Evolutionary conservation across 1,284 basidiomycete species (phyloP), one percentile per base, ranked within the genome.

Genomic region (Rhodotorula sp.): DNA sequence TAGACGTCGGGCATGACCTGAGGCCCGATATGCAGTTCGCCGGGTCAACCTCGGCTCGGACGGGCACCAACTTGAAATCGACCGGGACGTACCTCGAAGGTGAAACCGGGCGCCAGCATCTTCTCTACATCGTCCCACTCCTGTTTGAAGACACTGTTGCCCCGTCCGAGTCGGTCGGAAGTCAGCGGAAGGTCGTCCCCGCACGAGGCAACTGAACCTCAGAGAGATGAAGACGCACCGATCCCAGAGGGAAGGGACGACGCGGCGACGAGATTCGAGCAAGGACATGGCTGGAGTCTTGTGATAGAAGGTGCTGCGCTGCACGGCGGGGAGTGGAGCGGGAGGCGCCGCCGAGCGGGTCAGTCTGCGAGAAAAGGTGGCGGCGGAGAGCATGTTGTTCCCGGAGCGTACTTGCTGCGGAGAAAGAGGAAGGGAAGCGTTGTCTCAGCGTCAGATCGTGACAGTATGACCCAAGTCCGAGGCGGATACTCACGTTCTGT

Each of bases 221-320:
- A n/a, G n/a, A n/a, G n/a, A n/a, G n/a, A n/a, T n/a, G n/a, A n/a
- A n/a, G n/a, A 57, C 37, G 20, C 17, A 44, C 33, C 57, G n/a
- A 24, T 55, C 33, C 53, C 53, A 62, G 42, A 62, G 61, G 20
- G 53, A 30, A 1, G 61, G 61, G 42, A 62, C 51, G 53, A 62
- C 61, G 7, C 37, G 51, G 53, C 51, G 33, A 42, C 61, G 53
- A n/a, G 48, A 53, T 18, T 54, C 42, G 33, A 55, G 61, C 26
- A 62, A 20, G 20, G 61, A 44, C 61, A 55, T 42, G 49, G n/a
- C 5, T 26, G 33, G 14, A 6, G n/a, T 22, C 45, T 15, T 8
- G n/a, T 24, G 53, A 15, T n/a, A 17, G 14, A n/a, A 18, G 49
- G n/a, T 58, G 42, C 37, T n/a, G 58, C 17, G 26, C 26, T 15